Base-by-base conservation (phyloP, 1,139 yeast genomes). In the Meyerozyma sp. region DNA sequence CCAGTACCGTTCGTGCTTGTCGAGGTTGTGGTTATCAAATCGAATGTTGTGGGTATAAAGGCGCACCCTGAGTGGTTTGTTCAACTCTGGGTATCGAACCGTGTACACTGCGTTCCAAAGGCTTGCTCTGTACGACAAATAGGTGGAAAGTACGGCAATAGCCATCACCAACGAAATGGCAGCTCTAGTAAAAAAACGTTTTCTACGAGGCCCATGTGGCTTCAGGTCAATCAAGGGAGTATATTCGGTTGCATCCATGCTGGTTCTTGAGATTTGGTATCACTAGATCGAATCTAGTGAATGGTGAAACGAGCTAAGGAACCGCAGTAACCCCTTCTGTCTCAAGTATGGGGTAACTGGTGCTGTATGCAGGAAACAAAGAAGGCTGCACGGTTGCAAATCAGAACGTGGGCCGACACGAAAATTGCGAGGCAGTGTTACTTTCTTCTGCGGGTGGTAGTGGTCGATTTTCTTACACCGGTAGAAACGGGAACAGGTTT, bases 11-110 rank as follows among this genome's bases (percentile, higher is more conserved):
- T 79, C 84, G 13, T 55, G 66, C 56, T n/a, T 49, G 50, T 46
- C 61, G 60, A 25, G 62, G 50, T 44, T 59, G n/a, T 25, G 25
- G 50, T 56, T 74, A 45, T 75, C 83, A 50, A 63, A 75, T 20
- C 84, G 62, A 44, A 79, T 74, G 51, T 79, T 79, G 53, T 79
- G 76, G 25, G 80, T 73, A 54, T 78, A 79, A 3, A 79, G 49
- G 30, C 81, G 58, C 39, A 77, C 54, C 29, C 51, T 51, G 32
- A 65, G 49, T 5, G 54, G 52, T 14, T 18, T 9, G n/a, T 11
- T 34, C 13, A 34, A 11, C 14, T 34, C 37, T n/a, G 37, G 37
- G 26, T 34, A 34, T 27, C 26, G n/a, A 11, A 34, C 26, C 8
- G 26, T 34, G 26, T 34, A 34, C 37, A 34, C 21, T 8, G 26